Base-by-base conservation (phyloP, 2,329 filamentous ascomycete species). In the Aspergillus eucalypticola region DNA sequence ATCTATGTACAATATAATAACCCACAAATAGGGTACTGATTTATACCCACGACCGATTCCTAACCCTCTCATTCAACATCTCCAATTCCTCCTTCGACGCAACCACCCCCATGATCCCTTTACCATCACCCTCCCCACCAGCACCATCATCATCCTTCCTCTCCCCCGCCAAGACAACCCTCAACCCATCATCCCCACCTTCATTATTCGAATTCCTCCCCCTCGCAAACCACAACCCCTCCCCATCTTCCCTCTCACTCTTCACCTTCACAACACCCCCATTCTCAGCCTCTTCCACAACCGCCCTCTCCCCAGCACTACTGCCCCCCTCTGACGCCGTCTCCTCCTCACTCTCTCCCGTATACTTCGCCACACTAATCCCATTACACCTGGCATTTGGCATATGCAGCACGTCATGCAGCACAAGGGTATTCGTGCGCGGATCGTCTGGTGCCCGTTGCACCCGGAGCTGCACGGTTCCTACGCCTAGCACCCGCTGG, bases 301-400 rank as follows among this genome's bases (percentile, higher is more conserved):
- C 42, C 21, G 11, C 19, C 49, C 15, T 35, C n/a, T 11, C 25
- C 49, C 17, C 27, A 51, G 5, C 11, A 35, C 32, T 35, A 35
- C 32, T 35, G 4, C 32, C 32, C 5, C 32, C 32, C 5, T 35
- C 32, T 0, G 32, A 35, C 5, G 32, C 32, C 10, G 32, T 19
- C n/a, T 17, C 39, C 7, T 42, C 48, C 50, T 21, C 58, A 17
- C 48, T 39, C 41, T 54, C 41, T 41, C 3, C 41, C 51, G 58
- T 59, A 27, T 61, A 64, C 54, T 59, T 61, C 1, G 57, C 25
- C 13, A 67, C 29, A 41, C 66, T 63, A 19, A 68, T 35, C 23
- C 65, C 66, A 46, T 68, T 68, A 8, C 66, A 68, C 23, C 54
- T 42, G 23, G 65, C 66, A 11, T 64, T 50, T 13, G 66, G 66